Conservation (phyloP, 208 protist species). For the Crithidia mellificae region DNA sequence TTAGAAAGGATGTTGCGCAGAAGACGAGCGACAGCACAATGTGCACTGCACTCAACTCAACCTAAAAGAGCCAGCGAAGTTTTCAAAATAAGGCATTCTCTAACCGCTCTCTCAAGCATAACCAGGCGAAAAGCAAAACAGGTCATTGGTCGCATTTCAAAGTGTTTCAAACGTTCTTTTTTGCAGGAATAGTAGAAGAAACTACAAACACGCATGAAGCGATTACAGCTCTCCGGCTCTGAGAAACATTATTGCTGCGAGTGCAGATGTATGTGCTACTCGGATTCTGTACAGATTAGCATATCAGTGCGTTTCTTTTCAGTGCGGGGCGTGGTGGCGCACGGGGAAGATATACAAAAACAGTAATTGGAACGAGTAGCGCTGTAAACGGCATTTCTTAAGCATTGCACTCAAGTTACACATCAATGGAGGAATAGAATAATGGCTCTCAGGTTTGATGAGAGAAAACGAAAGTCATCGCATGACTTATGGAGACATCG, state of each 20-base stretch:
- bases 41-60: no score
- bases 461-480: no score
- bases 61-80: no score
- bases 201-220: not conserved
- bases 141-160: no score
- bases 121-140: no score
- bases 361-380: not conserved
- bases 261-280: not conserved
- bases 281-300: not conserved
- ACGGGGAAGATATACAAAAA: not conserved
- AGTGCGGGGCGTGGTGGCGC: not conserved
- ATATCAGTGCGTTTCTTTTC: not conserved
- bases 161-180: no score
- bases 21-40: no score
- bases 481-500: not conserved
- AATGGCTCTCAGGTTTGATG: no score
- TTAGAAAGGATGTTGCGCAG: no score
- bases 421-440: not conserved
- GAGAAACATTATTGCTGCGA: not conserved
- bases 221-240: not conserved
- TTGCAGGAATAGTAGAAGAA: constrained; percentile 1
- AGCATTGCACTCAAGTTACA: not conserved
- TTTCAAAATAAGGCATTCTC: no score
- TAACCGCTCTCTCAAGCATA: no score
- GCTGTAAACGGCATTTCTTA: not conserved